Evolutionary conservation across 129 eudicot genomes (phyloP).

Genomic region (Ambrosia artemisiifolia): DNA sequence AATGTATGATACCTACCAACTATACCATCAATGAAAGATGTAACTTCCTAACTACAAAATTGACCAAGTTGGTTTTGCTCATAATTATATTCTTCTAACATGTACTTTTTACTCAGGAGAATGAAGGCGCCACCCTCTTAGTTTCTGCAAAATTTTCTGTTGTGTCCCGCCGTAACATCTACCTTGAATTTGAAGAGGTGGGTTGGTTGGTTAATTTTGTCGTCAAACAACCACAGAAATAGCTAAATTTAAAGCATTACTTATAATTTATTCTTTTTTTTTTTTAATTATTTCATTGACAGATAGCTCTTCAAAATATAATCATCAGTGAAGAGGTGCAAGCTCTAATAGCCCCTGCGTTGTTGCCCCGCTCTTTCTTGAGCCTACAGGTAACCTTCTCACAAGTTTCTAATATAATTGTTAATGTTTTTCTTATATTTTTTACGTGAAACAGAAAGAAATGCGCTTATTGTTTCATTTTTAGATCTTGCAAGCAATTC

Average conservation of each 20-base stretch:
- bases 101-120: slow-evolving; percentile 47
- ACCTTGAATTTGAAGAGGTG: slow-evolving; percentile 88
- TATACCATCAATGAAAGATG: not conserved
- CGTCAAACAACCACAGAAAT: not conserved
- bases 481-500: slow-evolving; percentile 80
- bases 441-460: not conserved
- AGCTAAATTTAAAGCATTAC: not conserved
- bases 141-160: slow-evolving; percentile 92
- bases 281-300: slow-evolving; percentile 17
- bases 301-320: slow-evolving; percentile 80
- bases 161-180: slow-evolving; percentile 70
- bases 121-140: slow-evolving; percentile 89
- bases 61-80: not conserved
- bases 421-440: not conserved
- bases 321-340: slow-evolving; percentile 78
- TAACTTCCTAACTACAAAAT: no score
- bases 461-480: not conserved
- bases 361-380: slow-evolving; percentile 70
- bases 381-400: slow-evolving; percentile 58
- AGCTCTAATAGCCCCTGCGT: slow-evolving; percentile 87
- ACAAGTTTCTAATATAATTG: not conserved
- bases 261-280: not conserved
- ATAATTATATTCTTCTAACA: not conserved
- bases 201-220: slow-evolving; percentile 18
- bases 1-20: not conserved